Evolutionary conservation across 2,329 filamentous ascomycete species (phyloP), one percentile per base, ranked within the genome.

Genomic region (Sclerotinia spermophila): DNA sequence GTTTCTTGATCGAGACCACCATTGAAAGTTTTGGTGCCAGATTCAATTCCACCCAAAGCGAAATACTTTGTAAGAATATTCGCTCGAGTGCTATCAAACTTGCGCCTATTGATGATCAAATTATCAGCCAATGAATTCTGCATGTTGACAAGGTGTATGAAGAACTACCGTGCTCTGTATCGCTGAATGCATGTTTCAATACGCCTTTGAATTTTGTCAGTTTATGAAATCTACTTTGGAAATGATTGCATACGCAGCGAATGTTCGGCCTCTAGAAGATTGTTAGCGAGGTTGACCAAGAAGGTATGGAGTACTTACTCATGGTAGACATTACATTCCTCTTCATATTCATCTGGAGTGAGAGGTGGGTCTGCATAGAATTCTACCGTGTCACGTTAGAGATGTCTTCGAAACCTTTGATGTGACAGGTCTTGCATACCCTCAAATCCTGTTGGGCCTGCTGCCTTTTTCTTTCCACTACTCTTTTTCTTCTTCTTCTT

Each of bases 171-270:
- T 53, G 87, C 85, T 73, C 91, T 89, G 81, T 90, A 99, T 21
- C 93, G 90, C 74, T 94, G 89, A 69, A 98, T 91, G 61, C 93
- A 96, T 38, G 90, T 86, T 78, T 97, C 90, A 55, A 98, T 93
- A 61, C 96, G 93, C 70, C 91, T 78, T 56, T 21, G 24, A 11
- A 51, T 15, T 59, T 6, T 44, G 48, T 77, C 69, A 77, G 75
- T 58, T 51, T 21, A 48, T 44, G 45, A 8, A 44, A n/a, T 5
- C 38, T 30, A 51, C 30, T 15, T 75, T 60, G 67, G 30, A 53
- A 44, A 45, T 48, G 24, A 38, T 56, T 62, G 73, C 82, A 81
- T 83, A 91, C 90, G 88, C 84, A 48, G 84, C 78, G 74, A 92
- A 89, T 1, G 86, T 80, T 13, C 85, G 79, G 5, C 82, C 77